phyloP scores from a whole-genome alignment of 176 grass and related monocot species.

The Aegilops bicornis region DNA sequence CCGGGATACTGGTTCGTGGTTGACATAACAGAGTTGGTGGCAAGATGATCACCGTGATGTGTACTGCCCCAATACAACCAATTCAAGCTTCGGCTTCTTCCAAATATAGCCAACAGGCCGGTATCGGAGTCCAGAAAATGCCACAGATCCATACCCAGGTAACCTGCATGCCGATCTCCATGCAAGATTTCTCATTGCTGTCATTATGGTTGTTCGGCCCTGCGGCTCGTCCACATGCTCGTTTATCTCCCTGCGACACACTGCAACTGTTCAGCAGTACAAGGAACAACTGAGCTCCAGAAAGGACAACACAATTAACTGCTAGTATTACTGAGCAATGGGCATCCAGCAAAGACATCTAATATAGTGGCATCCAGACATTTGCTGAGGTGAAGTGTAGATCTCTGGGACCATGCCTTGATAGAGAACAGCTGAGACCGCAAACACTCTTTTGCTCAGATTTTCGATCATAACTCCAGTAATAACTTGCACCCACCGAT shows the following conservation, averaged over 20 bases:
- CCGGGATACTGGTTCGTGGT: background rate
- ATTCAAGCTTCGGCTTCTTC: constrained; percentile 9
- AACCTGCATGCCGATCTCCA: constrained; percentile 6
- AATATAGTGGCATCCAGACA: background rate
- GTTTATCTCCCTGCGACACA: background rate
- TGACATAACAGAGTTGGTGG: background rate
- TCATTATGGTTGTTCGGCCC: background rate
- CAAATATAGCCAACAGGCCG: background rate
- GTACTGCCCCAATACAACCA: constrained; percentile 19
- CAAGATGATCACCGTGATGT: background rate
- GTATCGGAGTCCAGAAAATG: constrained; percentile 27
- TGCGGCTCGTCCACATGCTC: background rate
- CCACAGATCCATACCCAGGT: background rate
- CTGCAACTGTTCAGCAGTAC: background rate
- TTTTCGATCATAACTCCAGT: constrained; percentile 13
- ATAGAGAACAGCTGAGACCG: constrained; percentile 14
- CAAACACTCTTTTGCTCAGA: background rate
- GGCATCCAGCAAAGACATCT: constrained; percentile 19
- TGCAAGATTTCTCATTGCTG: background rate
- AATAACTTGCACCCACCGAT: constrained; percentile 27
- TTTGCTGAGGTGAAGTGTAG: constrained; percentile 1
- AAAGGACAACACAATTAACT: background rate
- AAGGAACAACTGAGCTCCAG: background rate
- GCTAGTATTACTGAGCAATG: background rate
- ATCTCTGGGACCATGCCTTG: constrained; percentile 15